Conservation (phyloP, 495 filamentous ascomycete species). For the Podospora pseudocomata region DNA sequence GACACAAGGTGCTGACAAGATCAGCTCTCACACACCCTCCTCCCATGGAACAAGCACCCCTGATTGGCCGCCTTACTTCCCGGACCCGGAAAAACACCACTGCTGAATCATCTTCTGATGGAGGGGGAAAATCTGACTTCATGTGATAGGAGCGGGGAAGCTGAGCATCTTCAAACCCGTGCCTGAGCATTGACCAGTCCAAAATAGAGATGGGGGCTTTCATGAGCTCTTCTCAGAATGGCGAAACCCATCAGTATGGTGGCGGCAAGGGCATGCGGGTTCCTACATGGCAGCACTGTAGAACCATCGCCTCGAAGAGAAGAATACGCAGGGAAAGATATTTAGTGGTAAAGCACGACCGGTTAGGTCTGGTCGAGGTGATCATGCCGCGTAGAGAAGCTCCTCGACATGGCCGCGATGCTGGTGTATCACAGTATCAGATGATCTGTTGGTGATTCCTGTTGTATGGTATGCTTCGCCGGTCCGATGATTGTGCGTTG, state of each 20-base stretch:
- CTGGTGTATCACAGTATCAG: slow-evolving; percentile 3
- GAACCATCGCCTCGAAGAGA: neutral
- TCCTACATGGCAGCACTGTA: neutral
- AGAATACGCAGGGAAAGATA: neutral
- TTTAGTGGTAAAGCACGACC: neutral
- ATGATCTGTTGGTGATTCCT: neutral
- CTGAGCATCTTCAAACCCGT: neutral
- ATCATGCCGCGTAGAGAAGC: neutral
- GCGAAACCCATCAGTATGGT: neutral
- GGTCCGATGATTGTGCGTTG: neutral
- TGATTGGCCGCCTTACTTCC: neutral
- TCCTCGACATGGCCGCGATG: neutral
- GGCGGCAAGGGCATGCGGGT: neutral
- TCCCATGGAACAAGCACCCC: neutral
- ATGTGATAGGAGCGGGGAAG: neutral
- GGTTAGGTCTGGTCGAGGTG: neutral
- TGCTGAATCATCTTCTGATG: neutral
- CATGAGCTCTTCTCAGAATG: neutral
- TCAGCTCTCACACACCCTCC: neutral
- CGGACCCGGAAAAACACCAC: neutral
- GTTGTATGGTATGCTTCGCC: neutral
- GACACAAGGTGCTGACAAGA: neutral
- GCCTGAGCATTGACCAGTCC: neutral
- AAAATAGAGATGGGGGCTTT: neutral
- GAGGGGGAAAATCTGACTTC: neutral